Base-by-base conservation (phyloP, 1,284 basidiomycete genomes). In the Farysia itapuensis region DNA sequence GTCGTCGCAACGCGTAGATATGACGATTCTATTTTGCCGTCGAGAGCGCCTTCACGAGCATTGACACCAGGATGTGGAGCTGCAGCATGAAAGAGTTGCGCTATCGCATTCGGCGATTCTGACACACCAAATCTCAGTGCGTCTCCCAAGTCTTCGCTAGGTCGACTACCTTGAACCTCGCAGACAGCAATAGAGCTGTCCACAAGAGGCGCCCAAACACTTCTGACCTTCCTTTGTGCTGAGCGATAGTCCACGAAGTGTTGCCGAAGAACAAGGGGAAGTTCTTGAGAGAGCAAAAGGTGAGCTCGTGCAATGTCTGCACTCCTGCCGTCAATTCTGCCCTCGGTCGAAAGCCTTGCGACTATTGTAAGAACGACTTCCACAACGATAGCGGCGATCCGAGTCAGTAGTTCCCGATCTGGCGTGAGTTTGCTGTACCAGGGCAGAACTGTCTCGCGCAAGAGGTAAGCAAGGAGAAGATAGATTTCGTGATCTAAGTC, bases 371-470 rank as follows among this genome's bases (percentile, higher is more conserved):
- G 39, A 12, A 63, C 36, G 31, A 63, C 35, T 4, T 44, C 47
- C 13, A 34, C 32, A 26, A 63, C 39, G 39, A 57, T 57, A 5
- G 39, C 33, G 8, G 52, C 48, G 46, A 58, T 35, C 14, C 64
- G 60, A 2, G 43, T 53, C 20, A 67, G 39, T 4, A 69, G 49
- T 28, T 64, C 54, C 16, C 66, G 53, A 21, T 69, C 60, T 3
- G 64, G 64, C 12, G 64, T 67, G 22, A 69, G 34, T 38, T 58
- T 57, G 46, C 49, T 44, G 35, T 64, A 67, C 66, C 66, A 69
- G 0, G 64, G 60, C 24, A 69, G 44, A n/a, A 69, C 57, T 6
- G 64, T 56, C 24, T 52, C 51, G 25, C 64, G 49, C 40, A 69
- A 14, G 1, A 64, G 49, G 19, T 61, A 59, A 14, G 66, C 59